Evolutionary conservation across 345 rosid genomes (phyloP).

Genomic region (Dipteronia sinensis): DNA sequence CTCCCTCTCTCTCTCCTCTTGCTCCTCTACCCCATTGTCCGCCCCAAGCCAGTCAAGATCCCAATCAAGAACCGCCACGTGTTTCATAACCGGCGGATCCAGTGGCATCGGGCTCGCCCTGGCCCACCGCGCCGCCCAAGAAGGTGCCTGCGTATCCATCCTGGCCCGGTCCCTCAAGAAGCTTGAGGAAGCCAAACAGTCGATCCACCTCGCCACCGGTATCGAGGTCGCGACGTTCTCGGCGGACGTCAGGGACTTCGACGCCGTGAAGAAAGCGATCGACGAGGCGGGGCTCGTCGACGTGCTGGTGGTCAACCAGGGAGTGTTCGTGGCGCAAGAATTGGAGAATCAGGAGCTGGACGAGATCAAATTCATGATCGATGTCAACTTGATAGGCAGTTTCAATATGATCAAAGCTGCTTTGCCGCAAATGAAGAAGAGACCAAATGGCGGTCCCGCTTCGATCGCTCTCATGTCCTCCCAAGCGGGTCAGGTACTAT

Average conservation of each 20-base stretch:
- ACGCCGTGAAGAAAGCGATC: constrained; percentile 50
- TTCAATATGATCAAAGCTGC: constrained; percentile 86
- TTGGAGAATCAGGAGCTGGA: constrained; percentile 62
- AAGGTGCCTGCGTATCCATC: constrained; percentile 79
- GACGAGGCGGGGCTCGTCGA: constrained; percentile 67
- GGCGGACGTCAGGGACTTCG: constrained; percentile 79
- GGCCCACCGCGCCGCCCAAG: constrained; percentile 68
- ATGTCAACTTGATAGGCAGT: constrained; percentile 81
- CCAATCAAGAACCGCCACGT: constrained; percentile 77
- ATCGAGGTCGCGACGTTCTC: constrained; percentile 65
- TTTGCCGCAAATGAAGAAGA: constrained; percentile 66
- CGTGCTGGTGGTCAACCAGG: constrained; percentile 81
- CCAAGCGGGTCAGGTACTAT: constrained; percentile 82
- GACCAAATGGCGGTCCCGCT: constrained; percentile 51
- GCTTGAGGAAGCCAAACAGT: constrained; percentile 65
- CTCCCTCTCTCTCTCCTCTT: constrained; percentile 46
- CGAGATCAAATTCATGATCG: constrained; percentile 74
- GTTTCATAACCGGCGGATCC: constrained; percentile 89
- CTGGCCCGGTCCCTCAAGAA: constrained; percentile 60
- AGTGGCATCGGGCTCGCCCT: constrained; percentile 85
- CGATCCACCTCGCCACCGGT: constrained; percentile 68
- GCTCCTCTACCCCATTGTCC: constrained; percentile 48
- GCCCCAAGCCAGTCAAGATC: constrained; percentile 61
- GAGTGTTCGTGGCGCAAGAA: constrained; percentile 64
- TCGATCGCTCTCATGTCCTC: constrained; percentile 80